These are phyloP conservation scores for Phytophthora vignae DNA, from an alignment of 352 stramenopile genomes.

Conservation along the genomic window DNA sequence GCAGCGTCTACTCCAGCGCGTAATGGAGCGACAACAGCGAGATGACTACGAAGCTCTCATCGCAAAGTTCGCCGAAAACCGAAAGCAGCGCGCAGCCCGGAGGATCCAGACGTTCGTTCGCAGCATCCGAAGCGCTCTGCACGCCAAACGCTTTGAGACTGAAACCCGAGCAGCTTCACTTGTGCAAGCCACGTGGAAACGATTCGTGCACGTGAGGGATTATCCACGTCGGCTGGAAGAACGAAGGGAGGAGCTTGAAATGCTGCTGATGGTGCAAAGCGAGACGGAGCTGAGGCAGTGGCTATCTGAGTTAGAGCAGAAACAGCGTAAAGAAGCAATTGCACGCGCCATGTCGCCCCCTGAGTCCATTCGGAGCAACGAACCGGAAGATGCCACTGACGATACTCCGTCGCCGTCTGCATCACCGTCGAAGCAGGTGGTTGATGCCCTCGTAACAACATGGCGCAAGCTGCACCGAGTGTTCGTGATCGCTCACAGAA, in stretches of 20 bases:
- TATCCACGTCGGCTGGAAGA: conserved; percentile 34
- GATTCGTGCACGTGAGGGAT: conserved; percentile 31
- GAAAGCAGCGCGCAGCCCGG: conserved; percentile 31
- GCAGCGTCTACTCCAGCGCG: conserved; percentile 46
- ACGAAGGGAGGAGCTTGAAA: conserved; percentile 24
- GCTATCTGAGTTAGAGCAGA: conserved; percentile 18
- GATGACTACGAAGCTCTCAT: conserved; percentile 29
- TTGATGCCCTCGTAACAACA: conserved; percentile 50
- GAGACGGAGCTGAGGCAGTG: conserved; percentile 42
- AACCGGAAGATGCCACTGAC: background rate
- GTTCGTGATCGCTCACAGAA: conserved; percentile 45
- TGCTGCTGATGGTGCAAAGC: conserved; percentile 40
- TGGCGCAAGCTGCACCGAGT: conserved; percentile 64
- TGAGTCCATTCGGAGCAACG: conserved; percentile 13
- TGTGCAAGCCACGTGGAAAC: conserved; percentile 47
- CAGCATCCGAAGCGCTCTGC: background rate
- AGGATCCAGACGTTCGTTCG: conserved; percentile 43
- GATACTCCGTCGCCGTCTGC: conserved; percentile 9
- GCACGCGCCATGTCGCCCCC: conserved; percentile 5
- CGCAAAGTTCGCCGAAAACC: conserved; percentile 19
- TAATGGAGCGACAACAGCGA: conserved; percentile 43
- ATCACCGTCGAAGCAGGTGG: conserved; percentile 39
- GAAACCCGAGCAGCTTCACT: conserved; percentile 22
- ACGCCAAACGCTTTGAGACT: background rate
- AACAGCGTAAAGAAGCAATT: conserved; percentile 9